Evolutionary conservation across 371 early-diverging fungal species (phyloP), one percentile per base, ranked within the genome.

Genomic region (Blakeslea trispora): DNA sequence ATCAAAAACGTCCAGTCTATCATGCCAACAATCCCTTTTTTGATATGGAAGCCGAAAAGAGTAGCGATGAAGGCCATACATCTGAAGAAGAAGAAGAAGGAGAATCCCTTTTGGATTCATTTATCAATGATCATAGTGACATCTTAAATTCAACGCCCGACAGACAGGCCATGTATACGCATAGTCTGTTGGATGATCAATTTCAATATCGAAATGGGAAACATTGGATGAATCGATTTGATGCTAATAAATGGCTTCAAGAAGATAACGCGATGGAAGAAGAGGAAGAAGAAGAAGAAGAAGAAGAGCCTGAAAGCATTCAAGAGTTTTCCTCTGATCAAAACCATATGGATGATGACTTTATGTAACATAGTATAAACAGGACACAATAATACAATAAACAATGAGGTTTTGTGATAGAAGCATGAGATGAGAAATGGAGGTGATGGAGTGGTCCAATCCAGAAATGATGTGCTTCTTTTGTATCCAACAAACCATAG

Each of bases 31-130:
- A 62, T 7, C 66, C 63, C 4, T 69, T 69, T 46, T 37, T 69
- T 10, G 66, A 69, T 44, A 37, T 55, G 2, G 69, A 66, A 23
- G 60, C 63, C 6, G 59, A 62, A 23, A 55, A 53, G 15, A 56
- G 60, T 44, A 52, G 55, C 5, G 68, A 68, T 43, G 57, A 21
- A 15, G 53, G 56, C 4, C 58, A 53, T 45, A 53, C 65, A 21
- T 41, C 50, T 5, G 61, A 64, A 10, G 53, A 47, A n/a, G 63
- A 55, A 3, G 64, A 57, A 11, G 57, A 43, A 18, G 55, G 28
- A 7, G 45, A 43, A 1, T 59, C 61, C 1, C 11, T 45, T 7
- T 8, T 63, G 24, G 53, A 53, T 22, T 68, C 68, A 0, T 68
- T 68, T 57, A 68, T 68, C 21, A 46, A 57, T 28, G 66, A 66